phyloP scores from a whole-genome alignment of 495 filamentous ascomycete genomes.

The Lophiotrema nucula region DNA sequence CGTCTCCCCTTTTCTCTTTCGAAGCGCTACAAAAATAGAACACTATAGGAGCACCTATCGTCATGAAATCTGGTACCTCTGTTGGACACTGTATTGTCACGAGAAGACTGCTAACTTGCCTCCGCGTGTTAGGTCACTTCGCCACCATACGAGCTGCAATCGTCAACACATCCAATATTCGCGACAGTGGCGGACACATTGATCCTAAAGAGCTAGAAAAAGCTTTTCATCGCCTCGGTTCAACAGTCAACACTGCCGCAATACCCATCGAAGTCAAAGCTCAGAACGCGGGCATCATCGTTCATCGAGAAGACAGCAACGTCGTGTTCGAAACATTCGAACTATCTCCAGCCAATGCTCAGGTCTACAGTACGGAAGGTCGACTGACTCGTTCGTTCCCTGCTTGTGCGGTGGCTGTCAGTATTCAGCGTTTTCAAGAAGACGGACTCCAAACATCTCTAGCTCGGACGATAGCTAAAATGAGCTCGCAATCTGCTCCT shows the following conservation, averaged over 20 bases:
- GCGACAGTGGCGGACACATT: neutral
- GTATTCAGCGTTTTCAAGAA: conserved; percentile 38
- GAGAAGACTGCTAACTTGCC: too few species aligned
- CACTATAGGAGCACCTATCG: too few species aligned
- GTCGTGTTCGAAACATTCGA: conserved; percentile 58
- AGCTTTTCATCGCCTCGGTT: neutral
- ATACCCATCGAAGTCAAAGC: conserved; percentile 40
- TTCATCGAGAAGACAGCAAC: conserved; percentile 38
- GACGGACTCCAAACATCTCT: conserved; percentile 43
- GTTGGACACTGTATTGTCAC: too few species aligned
- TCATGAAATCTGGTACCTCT: too few species aligned
- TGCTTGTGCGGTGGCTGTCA: conserved; percentile 47
- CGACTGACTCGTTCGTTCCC: conserved; percentile 58
- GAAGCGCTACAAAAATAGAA: neutral
- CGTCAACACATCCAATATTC: neutral
- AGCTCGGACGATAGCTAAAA: conserved; percentile 44
- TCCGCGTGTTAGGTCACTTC: too few species aligned
- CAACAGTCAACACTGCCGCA: neutral
- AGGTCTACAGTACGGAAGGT: conserved; percentile 51
- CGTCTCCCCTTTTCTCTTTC: too few species aligned
- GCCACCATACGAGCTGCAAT: neutral
- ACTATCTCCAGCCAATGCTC: conserved; percentile 49
- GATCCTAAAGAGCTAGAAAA: neutral
- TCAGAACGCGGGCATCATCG: conserved; percentile 61
- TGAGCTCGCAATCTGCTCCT: conserved; percentile 45